Evolutionary conservation across 2,329 filamentous ascomycete genomes (phyloP), one percentile per base, ranked within the genome.

Genomic region (Dactylellina parvicollis): DNA sequence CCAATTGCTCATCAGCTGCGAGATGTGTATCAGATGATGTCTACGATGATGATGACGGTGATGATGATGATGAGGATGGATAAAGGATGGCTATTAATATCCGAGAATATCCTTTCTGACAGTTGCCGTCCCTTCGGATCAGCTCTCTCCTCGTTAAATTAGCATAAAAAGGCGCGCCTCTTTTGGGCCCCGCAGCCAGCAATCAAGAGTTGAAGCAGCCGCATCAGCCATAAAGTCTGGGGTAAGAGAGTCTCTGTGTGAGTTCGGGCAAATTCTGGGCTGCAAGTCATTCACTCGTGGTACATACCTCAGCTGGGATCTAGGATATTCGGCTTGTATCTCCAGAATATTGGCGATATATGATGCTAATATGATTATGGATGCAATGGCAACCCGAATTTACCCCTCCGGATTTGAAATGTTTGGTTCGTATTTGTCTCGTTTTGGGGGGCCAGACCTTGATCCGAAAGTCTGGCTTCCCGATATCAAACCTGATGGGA

Each of bases 221-320:
- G 62, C 55, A 40, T 57, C 49, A 42, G 62, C 52, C 52, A 34
- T 32, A 60, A 69, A 69, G 64, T 69, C 64, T 55, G 64, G 64
- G 64, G 64, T 69, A 60, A 60, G 47, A 26, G 36, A 67, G 24
- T n/a, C 24, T 5, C 12, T 40, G 7, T 16, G 34, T 14, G 9
- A 59, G 9, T n/a, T n/a, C n/a, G 26, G 24, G 10, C 42, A 42
- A 8, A 32, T n/a, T 22, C 24, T 16, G 22, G 16, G 34, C 60
- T 73, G 69, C 69, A 73, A 73, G 69, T 73, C 69, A 73, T 73
- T 60, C 60, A 46, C 69, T 73, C 69, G 69, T 73, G 60, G 3
- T 47, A 32, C 2, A 16, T 24, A 47, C 12, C 16, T 14, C 28
- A 40, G 46, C 64, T 46, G 28, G 64, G 64, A 60, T 69, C 54